A percentile compares a stretch with the other conserved stretches of the same genome.
Conservation (phyloP, 2,329 filamentous ascomycete species). For the Trichophyton simii region DNA sequence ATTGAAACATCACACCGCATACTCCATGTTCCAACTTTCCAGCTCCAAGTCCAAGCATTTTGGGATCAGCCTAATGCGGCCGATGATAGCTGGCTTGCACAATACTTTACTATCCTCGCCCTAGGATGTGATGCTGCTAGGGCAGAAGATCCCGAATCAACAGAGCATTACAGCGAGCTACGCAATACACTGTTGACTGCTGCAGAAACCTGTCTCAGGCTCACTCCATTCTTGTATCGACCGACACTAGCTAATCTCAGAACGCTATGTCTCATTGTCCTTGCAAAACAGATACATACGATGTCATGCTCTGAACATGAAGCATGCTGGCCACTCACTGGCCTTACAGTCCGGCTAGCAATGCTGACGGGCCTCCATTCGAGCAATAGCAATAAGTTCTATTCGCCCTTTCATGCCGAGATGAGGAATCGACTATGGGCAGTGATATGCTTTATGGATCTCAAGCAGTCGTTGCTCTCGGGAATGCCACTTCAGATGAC, state of each 20-base stretch:
- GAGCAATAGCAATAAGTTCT: constrained; percentile 18
- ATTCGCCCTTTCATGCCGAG: constrained; percentile 14
- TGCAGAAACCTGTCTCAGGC: constrained; percentile 14
- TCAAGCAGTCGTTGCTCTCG: constrained; percentile 27
- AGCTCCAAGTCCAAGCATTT: constrained; percentile 41
- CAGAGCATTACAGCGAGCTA: constrained; percentile 6
- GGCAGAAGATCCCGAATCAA: background rate
- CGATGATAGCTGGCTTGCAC: constrained; percentile 14
- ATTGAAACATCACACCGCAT: constrained; percentile 45
- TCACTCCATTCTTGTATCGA: constrained; percentile 11
- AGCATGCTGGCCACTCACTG: constrained; percentile 17
- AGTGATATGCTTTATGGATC: constrained; percentile 24
- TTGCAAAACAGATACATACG: constrained; percentile 13
- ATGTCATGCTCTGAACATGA: constrained; percentile 15
- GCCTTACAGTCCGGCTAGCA: constrained; percentile 27
- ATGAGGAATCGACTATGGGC: constrained; percentile 23
- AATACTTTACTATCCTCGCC: constrained; percentile 14
- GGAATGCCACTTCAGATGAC: constrained; percentile 27
- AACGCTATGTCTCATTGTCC: constrained; percentile 15
- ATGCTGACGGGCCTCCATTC: constrained; percentile 31
- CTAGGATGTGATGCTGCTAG: constrained; percentile 9
- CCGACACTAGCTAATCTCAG: constrained; percentile 13
- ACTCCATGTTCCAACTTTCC: constrained; percentile 46
- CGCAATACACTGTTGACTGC: constrained; percentile 10
- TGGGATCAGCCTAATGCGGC: constrained; percentile 29